Evolutionary conservation across 768 basidiomycete genomes (phyloP).

Genomic region (Macrolepiota albuminosa): DNA sequence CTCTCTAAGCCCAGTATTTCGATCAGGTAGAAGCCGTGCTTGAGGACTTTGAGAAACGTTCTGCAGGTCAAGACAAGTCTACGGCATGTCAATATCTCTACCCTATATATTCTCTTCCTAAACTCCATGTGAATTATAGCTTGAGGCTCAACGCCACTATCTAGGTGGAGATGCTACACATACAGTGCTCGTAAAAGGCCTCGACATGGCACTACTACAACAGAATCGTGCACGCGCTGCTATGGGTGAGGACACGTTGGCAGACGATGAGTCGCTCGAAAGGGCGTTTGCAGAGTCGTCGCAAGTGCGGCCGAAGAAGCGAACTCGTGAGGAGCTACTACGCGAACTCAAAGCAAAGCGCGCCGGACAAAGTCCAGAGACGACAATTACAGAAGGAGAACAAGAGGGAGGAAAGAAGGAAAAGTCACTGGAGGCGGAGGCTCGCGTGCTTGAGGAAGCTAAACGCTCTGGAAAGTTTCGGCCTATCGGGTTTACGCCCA

Average conservation of each 20-base stretch:
- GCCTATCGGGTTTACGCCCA: slow-evolving; percentile 66
- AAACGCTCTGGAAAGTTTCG: slow-evolving; percentile 50
- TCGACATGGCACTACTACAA: slow-evolving; percentile 83
- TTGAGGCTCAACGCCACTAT: slow-evolving; percentile 71
- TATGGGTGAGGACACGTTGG: slow-evolving; percentile 32
- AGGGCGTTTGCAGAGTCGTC: slow-evolving; percentile 44
- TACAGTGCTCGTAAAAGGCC: slow-evolving; percentile 83
- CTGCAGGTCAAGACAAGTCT: slow-evolving; percentile 52
- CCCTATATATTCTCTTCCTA: not conserved
- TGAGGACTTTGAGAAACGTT: slow-evolving; percentile 73
- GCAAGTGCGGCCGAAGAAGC: slow-evolving; percentile 44
- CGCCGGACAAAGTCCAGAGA: slow-evolving; percentile 15
- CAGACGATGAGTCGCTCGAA: slow-evolving; percentile 82
- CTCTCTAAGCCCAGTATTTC: not conserved
- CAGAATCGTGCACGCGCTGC: slow-evolving; percentile 70
- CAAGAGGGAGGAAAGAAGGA: slow-evolving; percentile 18
- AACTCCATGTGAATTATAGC: slow-evolving; percentile 29
- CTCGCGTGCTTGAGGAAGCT: slow-evolving; percentile 33
- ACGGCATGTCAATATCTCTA: slow-evolving; percentile 36
- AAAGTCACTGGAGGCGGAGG: slow-evolving; percentile 25
- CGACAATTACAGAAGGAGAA: slow-evolving; percentile 3
- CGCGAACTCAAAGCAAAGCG: slow-evolving; percentile 67
- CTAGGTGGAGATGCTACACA: slow-evolving; percentile 85
- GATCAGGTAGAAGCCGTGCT: slow-evolving; percentile 71
- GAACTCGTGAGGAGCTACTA: slow-evolving; percentile 75